Evolutionary conservation across 2,329 filamentous ascomycete species (phyloP), one percentile per base, ranked within the genome.

Genomic region (Sporothrix mexicana): DNA sequence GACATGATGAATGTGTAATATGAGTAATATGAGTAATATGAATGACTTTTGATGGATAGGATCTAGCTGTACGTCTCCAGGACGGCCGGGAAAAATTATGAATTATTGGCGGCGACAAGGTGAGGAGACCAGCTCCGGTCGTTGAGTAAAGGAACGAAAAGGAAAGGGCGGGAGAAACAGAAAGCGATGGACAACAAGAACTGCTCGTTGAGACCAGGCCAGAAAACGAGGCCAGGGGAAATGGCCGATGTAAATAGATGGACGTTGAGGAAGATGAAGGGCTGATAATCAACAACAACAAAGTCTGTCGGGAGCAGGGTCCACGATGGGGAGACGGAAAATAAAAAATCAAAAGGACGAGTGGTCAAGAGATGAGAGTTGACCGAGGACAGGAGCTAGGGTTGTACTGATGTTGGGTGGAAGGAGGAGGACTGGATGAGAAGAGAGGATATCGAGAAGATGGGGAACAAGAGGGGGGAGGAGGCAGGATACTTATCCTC

Each of bases 51-150:
- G 47, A 3, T n/a, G 66, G 10, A 2, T 0, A 61, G 36, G 43
- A 47, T 17, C 25, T 45, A 25, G 12, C 13, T 67, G 64, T 51
- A 30, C 66, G 73, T 72, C 61, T 71, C 68, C 55, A 15, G 68
- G 68, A 74, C 67, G 69, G 23, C n/a, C 23, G 6, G 6, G n/a
- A 36, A 49, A 68, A 69, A 25, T 77, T 78, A 78, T 49, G 66
- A 74, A 77, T 77, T 79, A 79, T 55, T 72, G 30, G 53, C 45
- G 30, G 4, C 23, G 41, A 57, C 64, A 36, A 43, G 55, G 13
- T 12, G 53, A 71, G 77, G 77, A 78, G 79, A 55, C 77, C 78
- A 74, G 78, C 77, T 78, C 76, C 77, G 68, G 30, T 4, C 5
- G 30, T 36, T 36, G 30, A 36, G 30, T 36, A 36, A 36, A 71